Base-by-base conservation (phyloP, 2,329 filamentous ascomycete genomes). In the Zasmidium angulare region DNA sequence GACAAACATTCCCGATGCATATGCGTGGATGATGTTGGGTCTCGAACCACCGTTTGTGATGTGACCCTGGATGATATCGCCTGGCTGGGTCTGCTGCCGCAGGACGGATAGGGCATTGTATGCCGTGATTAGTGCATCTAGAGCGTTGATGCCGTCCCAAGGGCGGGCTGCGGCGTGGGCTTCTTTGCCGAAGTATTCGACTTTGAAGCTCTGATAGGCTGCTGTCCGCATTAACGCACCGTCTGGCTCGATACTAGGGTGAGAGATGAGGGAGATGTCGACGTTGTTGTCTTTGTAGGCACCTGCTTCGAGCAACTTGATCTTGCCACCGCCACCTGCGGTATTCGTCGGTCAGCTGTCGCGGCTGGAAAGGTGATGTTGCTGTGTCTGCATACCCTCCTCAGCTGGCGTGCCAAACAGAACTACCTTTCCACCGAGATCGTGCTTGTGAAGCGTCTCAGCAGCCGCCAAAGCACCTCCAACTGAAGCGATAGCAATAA, bases 141-240 rank as follows among this genome's bases (percentile, higher is more conserved):
- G 67, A 3, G 72, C 72, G 55, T 74, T 74, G 64, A 74, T 69
- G 12, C 67, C 67, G 22, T 70, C 68, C 63, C 65, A 65, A 22
- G 64, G 64, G 12, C 52, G 47, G 2, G 73, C 74, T 10, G 75
- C 73, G 2, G 75, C 75, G 53, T 75, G 73, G 12, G 72, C 71
- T 58, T 71, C 73, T 59, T 69, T 69, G 40, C 73, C 73, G 76
- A 78, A 77, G 62, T 83, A 86, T 17, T 80, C 79, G 0, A 81
- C 82, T 20, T 76, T 77, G 53, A 64, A 50, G 46, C 75, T 73
- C 3, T 73, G 67, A 63, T 81, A 84, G 3, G 83, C 83, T 2
- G 81, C 78, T 0, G 83, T 85, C 1, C 79, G 76, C 58, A 83
- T 79, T 3, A 84, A 73, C 0, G 81, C 79, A 11, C 74, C 75